Conservation (phyloP, 2,329 filamentous ascomycete genomes). For the Curvularia lunata region DNA sequence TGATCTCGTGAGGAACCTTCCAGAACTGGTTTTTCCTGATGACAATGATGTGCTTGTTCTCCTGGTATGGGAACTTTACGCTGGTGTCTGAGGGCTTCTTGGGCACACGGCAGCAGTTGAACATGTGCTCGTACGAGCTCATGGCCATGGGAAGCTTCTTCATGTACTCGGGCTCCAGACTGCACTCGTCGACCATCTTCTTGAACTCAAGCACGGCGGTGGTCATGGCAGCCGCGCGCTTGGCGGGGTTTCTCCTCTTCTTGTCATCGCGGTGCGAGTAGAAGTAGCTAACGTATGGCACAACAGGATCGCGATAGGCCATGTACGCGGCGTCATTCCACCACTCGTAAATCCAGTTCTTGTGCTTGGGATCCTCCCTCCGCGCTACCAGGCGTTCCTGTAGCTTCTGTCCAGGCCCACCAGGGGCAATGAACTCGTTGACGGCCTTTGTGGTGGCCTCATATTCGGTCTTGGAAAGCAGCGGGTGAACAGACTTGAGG, state of each 20-base stretch:
- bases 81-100: slow-evolving; percentile 82
- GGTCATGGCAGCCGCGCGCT: slow-evolving; percentile 89
- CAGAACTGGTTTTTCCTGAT: slow-evolving; percentile 98
- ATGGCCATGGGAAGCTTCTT: slow-evolving; percentile 97
- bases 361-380: slow-evolving; percentile 77
- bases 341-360: slow-evolving; percentile 98
- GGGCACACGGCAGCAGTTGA: slow-evolving; percentile 88
- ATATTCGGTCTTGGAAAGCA: slow-evolving; percentile 72
- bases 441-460: slow-evolving; percentile 81
- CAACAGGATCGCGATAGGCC: slow-evolving; percentile 89
- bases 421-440: slow-evolving; percentile 85
- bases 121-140: slow-evolving; percentile 99
- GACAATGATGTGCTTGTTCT: slow-evolving; percentile 86
- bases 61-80: slow-evolving; percentile 74
- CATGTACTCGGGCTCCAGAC: slow-evolving; percentile 97
- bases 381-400: slow-evolving; percentile 86
- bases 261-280: slow-evolving; percentile 97
- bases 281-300: slow-evolving; percentile 99
- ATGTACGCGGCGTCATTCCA: slow-evolving; percentile 97
- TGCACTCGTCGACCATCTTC: slow-evolving; percentile 81
- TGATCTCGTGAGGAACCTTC: slow-evolving; percentile 83
- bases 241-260: slow-evolving; percentile 82
- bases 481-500: slow-evolving; percentile 77
- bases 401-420: slow-evolving; percentile 78
- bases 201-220: slow-evolving; percentile 92